These are phyloP conservation scores for Colletotrichum plurivorum DNA, from an alignment of 2,329 filamentous ascomycete genomes.

Conservation along the genomic window DNA sequence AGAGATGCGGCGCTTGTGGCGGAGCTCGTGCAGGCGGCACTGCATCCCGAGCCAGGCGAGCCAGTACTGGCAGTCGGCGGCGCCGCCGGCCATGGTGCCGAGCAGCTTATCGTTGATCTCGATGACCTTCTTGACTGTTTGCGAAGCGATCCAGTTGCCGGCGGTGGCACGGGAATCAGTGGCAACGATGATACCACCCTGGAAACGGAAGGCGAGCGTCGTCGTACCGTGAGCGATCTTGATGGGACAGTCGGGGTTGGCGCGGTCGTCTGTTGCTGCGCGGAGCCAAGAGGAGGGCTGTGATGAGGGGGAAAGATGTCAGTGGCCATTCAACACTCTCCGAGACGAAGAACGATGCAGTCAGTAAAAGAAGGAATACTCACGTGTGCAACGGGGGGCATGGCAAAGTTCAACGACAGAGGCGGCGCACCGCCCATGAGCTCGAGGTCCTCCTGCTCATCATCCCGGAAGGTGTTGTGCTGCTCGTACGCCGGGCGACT, in stretches of 20 bases:
- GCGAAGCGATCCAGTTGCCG: conserved; percentile 99
- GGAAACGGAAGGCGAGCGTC: conserved; percentile 96
- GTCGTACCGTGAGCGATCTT: conserved; percentile 99
- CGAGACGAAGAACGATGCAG: background rate
- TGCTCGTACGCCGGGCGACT: conserved; percentile 81
- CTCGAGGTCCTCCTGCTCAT: conserved; percentile 81
- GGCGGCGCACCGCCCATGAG: conserved; percentile 72
- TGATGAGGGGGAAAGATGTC: conserved; percentile 25
- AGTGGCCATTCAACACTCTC: conserved; percentile 3
- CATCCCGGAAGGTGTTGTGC: conserved; percentile 67
- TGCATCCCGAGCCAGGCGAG: conserved; percentile 98
- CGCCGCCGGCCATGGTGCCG: conserved; percentile 98
- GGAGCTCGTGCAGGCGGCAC: conserved; percentile 98
- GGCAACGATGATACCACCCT: conserved; percentile 97
- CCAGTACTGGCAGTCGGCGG: conserved; percentile 99
- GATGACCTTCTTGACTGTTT: conserved; percentile 99
- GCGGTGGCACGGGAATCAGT: conserved; percentile 98
- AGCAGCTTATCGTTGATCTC: conserved; percentile 96
- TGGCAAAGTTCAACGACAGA: conserved; percentile 92
- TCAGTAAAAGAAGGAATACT: conserved; percentile 48
- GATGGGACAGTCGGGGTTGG: conserved; percentile 97
- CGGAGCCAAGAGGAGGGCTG: conserved; percentile 95
- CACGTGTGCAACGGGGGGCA: conserved; percentile 93
- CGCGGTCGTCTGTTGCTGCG: conserved; percentile 95
- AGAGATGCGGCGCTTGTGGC: conserved; percentile 98